Percentiles rank a stretch among this genome's conserved stretches.
phyloP scores from a whole-genome alignment of 495 filamentous ascomycete species.

The Halenospora varia region DNA sequence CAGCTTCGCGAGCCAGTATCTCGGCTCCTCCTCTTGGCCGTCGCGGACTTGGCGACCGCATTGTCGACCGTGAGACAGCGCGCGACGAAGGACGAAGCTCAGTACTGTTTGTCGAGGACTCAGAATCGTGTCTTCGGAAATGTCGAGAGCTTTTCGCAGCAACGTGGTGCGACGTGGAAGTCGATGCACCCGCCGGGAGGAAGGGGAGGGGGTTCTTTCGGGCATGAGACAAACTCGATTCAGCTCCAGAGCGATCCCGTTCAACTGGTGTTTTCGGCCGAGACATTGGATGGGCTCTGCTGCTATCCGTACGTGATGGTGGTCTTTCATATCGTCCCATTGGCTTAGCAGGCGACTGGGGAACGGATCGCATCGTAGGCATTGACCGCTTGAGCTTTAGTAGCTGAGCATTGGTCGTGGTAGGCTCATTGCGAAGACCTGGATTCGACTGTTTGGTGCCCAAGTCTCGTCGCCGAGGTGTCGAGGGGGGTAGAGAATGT shows the following conservation, averaged over 20 bases:
- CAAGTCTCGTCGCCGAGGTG: constrained; percentile 55
- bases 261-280: constrained; percentile 75
- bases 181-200: constrained; percentile 70
- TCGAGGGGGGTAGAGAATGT: constrained; percentile 41
- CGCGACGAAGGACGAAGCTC: constrained; percentile 52
- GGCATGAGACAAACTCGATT: constrained; percentile 46
- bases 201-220: constrained; percentile 70
- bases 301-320: constrained; percentile 34
- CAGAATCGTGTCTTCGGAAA: constrained; percentile 72
- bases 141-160: constrained; percentile 64
- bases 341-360: constrained; percentile 40
- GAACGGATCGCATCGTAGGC: constrained; percentile 63
- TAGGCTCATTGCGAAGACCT: constrained; percentile 51
- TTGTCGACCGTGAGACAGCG: constrained; percentile 48
- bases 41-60: constrained; percentile 53
- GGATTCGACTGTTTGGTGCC: constrained; percentile 52
- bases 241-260: constrained; percentile 43
- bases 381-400: constrained; percentile 84
- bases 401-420: constrained; percentile 67
- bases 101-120: constrained; percentile 49
- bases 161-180: constrained; percentile 74
- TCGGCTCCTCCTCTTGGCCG: constrained; percentile 40
- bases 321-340: constrained; percentile 46
- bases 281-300: constrained; percentile 38
- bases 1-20: constrained; percentile 49